A percentile compares a stretch with the other conserved stretches of the same genome.
Evolutionary conservation across 805 yeast species (phyloP).

Genomic region (Saccharomycopsis amapae): DNA sequence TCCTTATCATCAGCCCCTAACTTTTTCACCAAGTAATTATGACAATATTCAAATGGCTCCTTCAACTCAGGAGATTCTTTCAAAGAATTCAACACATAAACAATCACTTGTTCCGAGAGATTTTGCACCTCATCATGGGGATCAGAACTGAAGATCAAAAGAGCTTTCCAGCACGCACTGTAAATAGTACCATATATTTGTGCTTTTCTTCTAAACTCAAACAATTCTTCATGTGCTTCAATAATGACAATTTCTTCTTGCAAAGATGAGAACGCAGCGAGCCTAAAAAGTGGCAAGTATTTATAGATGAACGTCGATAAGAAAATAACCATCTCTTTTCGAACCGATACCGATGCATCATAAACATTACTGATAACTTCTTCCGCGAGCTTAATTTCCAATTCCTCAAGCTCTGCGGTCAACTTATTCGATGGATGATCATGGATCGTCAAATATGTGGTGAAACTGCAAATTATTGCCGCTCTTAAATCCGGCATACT

Average conservation of each 20-base stretch:
- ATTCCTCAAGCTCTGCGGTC: conserved; percentile 46
- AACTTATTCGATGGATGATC: conserved; percentile 11
- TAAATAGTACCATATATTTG: conserved; percentile 86
- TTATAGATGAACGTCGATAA: conserved; percentile 66
- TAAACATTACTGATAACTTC: conserved; percentile 60
- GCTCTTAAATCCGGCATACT: conserved; percentile 95
- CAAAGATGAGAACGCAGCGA: conserved; percentile 78
- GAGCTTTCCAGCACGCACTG: conserved; percentile 80
- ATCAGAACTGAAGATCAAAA: conserved; percentile 75
- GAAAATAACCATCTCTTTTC: conserved; percentile 77
- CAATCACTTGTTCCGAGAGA: conserved; percentile 22
- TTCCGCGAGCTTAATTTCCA: conserved; percentile 64
- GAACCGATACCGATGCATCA: conserved; percentile 85
- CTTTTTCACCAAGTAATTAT: conserved; percentile 16
- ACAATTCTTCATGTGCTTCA: conserved; percentile 54
- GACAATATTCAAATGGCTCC: conserved; percentile 20
- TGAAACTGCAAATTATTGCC: conserved; percentile 66
- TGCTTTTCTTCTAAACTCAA: conserved; percentile 55
- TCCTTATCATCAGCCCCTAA: conserved; percentile 2
- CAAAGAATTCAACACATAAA: conserved; percentile 31
- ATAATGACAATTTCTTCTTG: conserved; percentile 69
- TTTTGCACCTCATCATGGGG: conserved; percentile 75
- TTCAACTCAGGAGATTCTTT: conserved; percentile 22
- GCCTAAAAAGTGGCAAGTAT: conserved; percentile 68
- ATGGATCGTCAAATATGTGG: conserved; percentile 36